Base-by-base conservation (phyloP, 169 alveolate species). In the Plasmodium cynomolgi region DNA sequence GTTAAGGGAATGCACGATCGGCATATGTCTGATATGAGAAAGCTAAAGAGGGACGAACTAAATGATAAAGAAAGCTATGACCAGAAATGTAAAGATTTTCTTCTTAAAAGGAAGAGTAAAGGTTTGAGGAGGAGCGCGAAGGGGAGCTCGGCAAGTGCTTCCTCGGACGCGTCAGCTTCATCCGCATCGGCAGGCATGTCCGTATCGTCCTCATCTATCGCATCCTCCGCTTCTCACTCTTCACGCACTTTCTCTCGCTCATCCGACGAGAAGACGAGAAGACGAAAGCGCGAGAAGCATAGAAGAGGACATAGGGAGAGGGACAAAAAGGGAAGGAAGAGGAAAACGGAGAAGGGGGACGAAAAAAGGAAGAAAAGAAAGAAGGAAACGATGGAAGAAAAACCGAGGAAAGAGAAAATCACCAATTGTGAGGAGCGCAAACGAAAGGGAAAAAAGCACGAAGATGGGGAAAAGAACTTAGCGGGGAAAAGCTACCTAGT, bases 1-100 rank as follows among this genome's bases (percentile, higher is more conserved):
- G 77, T 77, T 81, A 91, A 91, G 79, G 95, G 83, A 31, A 23
- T 34, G 71, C 82, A 74, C 41, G 62, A 82, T 17, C 54, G 62
- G 34, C 26, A 73, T 56, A n/a, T 91, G 68, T 91, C 92, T 20
- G 72, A 79, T 80, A 81, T 81, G 79, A 39, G 79, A 71, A 54
- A 91, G 37, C 75, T 91, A 82, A 91, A 83, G 62, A 81, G 47
- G 15, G 83, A 88, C 39, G 94, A 88, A 39, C 23, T 62, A 3
- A 81, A 79, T 37, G 94, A 88, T 62, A 88, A 88, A 37, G 94
- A 88, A 58, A 39, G 62, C n/a, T 88, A 88, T 71, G 85, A 88
- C 74, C 17, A 79, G 72, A 88, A 88, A 80, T 88, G 81, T 34
- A 88, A 56, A 88, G 47, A 88, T 58, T 88, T 79, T 88, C 29